A percentile compares a stretch with the other conserved stretches of the same genome.
These are phyloP conservation scores for Suhomyces coccinellae DNA, from an alignment of 1,139 yeast species.

Conservation along the genomic window DNA sequence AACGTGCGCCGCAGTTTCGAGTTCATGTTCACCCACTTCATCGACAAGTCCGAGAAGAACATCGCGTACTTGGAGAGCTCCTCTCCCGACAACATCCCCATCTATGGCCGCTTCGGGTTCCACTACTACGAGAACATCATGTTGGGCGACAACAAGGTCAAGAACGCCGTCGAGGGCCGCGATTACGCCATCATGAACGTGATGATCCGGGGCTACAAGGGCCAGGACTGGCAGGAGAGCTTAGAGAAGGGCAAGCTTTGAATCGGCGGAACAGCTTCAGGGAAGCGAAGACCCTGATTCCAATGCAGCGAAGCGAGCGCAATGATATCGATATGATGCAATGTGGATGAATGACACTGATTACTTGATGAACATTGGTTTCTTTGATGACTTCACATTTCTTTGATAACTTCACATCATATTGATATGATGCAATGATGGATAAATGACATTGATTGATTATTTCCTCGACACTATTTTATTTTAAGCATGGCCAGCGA, in stretches of 20 bases:
- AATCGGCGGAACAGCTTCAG: not conserved
- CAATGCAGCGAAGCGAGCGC: too few species aligned
- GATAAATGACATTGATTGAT: too few species aligned
- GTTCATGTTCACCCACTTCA: constrained; percentile 51
- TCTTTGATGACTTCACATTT: too few species aligned
- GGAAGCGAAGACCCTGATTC: too few species aligned
- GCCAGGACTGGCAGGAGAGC: constrained; percentile 39
- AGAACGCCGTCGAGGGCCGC: constrained; percentile 37
- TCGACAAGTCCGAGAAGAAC: constrained; percentile 45
- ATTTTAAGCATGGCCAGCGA: not conserved
- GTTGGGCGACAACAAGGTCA: constrained; percentile 41
- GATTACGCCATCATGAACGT: constrained; percentile 59
- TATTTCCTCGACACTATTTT: too few species aligned
- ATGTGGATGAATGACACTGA: too few species aligned
- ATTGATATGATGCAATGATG: too few species aligned
- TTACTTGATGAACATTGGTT: too few species aligned
- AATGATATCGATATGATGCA: too few species aligned
- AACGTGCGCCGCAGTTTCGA: constrained; percentile 60
- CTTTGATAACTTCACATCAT: too few species aligned
- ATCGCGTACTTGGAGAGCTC: constrained; percentile 62
- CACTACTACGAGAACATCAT: constrained; percentile 49
- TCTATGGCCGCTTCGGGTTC: constrained; percentile 60
- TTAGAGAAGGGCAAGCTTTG: constrained; percentile 15
- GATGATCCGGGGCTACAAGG: constrained; percentile 53
- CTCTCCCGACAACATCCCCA: constrained; percentile 52